Evolutionary conservation across 2,329 filamentous ascomycete genomes (phyloP), one percentile per base, ranked within the genome.

Genomic region (Talaromyces sp.): DNA sequence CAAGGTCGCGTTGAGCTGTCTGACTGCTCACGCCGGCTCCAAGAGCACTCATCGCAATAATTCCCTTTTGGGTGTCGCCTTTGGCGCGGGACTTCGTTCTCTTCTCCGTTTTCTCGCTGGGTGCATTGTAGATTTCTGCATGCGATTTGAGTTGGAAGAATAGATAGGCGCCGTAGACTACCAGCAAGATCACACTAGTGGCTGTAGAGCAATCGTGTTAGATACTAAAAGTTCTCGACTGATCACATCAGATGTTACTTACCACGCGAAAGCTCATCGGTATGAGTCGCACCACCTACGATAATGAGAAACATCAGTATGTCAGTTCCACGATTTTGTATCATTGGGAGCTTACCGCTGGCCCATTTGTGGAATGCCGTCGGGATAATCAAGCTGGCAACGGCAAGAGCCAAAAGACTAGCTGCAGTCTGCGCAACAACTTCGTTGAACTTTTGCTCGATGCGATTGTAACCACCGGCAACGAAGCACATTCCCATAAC

Each of bases 401-500:
- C 89, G 13, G 89, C 87, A 19, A 96, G 79, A 11, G 89, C 87
- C 19, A 96, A 82, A 54, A 96, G 76, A 67, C 88, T 91, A 13
- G 91, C 86, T 3, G 91, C 89, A 0, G 92, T 96, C 72, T 96
- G 91, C 0, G 92, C 92, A 6, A 97, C 91, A 0, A 89, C 93
- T 35, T 89, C 85, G 77, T 97, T 96, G 82, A 97, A 97, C 72
- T 84, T 87, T 71, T 97, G 93, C 70, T 95, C 89, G 28, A 83
- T 69, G 28, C 92, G 84, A 60, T 88, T 86, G 64, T 95, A 72
- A 3, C 91, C 91, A 52, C 90, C 91, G 61, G 89, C 87, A 77
- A 96, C 94, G 80, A 95, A 97, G 70, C 87, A 94, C 85, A 92
- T 95, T 57, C 91, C 92, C 79, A 96, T 78, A 53, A 96, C 90